Evolutionary conservation across 257 asterid genomes (phyloP).

Genomic region (Datura wrightii): DNA sequence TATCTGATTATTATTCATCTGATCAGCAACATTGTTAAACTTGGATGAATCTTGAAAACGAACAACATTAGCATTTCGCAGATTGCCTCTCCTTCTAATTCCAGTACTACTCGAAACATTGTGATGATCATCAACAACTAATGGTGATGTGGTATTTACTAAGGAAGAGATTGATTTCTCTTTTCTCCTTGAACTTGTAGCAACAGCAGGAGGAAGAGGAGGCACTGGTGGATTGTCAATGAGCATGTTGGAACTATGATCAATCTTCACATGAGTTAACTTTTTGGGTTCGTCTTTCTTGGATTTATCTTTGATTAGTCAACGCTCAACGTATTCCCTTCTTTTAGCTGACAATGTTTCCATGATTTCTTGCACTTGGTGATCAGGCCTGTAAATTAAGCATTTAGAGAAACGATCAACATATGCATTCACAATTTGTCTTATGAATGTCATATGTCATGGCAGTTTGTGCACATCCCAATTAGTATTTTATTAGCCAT

Average conservation of each 20-base stretch:
- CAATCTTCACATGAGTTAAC: not conserved
- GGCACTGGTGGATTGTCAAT: not conserved
- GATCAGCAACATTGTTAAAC: not conserved
- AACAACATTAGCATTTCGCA: too few relatives aligned
- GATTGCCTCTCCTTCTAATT: not conserved
- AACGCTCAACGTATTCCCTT: constrained; percentile 24
- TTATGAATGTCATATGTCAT: too few relatives aligned
- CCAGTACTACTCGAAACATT: not conserved
- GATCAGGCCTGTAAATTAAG: constrained; percentile 32
- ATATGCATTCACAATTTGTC: too few relatives aligned
- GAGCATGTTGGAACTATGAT: not conserved
- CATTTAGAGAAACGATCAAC: too few relatives aligned
- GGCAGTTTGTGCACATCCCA: too few relatives aligned
- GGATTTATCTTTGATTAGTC: not conserved
- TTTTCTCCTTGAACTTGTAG: constrained; percentile 17
- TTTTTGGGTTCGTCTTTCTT: not conserved
- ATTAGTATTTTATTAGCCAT: too few relatives aligned
- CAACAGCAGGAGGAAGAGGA: too few relatives aligned
- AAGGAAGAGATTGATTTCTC: constrained; percentile 37
- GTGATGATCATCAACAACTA: not conserved
- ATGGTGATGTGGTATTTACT: not conserved
- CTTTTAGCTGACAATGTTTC: not conserved
- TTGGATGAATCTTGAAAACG: not conserved
- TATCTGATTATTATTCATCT: not conserved
- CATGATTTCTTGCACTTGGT: constrained; percentile 31